phyloP scores from a whole-genome alignment of 805 yeast genomes.

The Ogataea haglerorum region DNA sequence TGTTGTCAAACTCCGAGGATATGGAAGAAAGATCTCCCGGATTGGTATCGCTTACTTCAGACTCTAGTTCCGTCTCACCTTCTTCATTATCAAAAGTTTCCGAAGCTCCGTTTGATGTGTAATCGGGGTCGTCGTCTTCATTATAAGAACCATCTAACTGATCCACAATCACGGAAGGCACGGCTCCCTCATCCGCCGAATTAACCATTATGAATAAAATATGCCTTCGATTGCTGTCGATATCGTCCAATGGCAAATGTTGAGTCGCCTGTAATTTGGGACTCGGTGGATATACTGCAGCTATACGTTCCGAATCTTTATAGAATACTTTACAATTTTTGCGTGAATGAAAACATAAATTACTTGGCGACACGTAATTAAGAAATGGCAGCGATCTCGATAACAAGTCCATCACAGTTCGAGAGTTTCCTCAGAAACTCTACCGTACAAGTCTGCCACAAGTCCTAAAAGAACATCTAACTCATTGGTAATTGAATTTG shows the following conservation, averaged over 20 bases:
- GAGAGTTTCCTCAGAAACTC: conserved; percentile 59
- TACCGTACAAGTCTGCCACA: conserved; percentile 61
- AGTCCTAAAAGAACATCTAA: conserved; percentile 53
- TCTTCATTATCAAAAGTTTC: conserved; percentile 15
- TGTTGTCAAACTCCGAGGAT: conserved; percentile 12
- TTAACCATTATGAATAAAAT: not conserved
- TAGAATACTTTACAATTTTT: conserved; percentile 2
- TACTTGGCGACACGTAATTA: conserved; percentile 8
- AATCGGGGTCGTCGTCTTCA: conserved; percentile 30
- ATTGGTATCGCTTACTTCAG: conserved; percentile 16
- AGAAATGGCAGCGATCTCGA: conserved; percentile 2
- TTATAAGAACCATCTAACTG: conserved; percentile 24
- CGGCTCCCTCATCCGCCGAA: not conserved
- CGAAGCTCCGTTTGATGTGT: conserved; percentile 14
- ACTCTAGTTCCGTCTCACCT: conserved; percentile 16
- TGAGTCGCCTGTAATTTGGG: not conserved
- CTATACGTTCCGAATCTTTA: not conserved
- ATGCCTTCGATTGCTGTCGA: not conserved
- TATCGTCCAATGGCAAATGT: not conserved
- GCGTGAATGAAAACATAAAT: conserved; percentile 5
- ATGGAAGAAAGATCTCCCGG: conserved; percentile 15
- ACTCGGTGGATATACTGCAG: not conserved
- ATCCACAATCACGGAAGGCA: conserved; percentile 13
- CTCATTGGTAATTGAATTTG: conserved; percentile 63
- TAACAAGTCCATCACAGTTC: conserved; percentile 33